phyloP scores from a whole-genome alignment of 306 rosid species.

The Carpinus fangiana region DNA sequence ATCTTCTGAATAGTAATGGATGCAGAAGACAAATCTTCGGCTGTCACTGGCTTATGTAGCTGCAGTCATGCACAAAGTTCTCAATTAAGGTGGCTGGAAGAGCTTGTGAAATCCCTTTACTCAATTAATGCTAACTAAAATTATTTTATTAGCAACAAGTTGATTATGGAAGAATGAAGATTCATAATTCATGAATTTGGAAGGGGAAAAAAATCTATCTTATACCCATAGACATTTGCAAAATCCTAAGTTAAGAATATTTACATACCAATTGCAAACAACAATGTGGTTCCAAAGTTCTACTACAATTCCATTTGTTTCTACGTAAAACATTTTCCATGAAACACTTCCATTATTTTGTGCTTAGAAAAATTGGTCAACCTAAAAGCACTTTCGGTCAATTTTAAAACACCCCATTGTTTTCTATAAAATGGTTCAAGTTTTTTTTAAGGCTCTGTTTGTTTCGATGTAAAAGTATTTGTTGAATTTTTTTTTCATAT shows the following conservation, averaged over 20 bases:
- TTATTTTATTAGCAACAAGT: neutral
- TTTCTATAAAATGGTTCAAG: too few species aligned
- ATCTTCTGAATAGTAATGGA: slow-evolving; percentile 48
- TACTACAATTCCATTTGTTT: too few species aligned
- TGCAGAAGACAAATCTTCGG: slow-evolving; percentile 72
- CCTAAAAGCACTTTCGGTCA: too few species aligned
- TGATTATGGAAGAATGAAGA: neutral
- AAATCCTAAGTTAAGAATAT: neutral
- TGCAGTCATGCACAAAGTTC: slow-evolving; percentile 40
- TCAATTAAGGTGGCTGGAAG: neutral
- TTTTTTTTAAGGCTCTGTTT: too few species aligned
- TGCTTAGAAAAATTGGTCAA: too few species aligned
- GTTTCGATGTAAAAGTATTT: too few species aligned
- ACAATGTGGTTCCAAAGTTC: too few species aligned
- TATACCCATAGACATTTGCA: neutral
- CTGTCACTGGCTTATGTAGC: slow-evolving; percentile 77
- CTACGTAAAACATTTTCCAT: too few species aligned
- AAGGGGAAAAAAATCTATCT: neutral
- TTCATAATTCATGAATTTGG: neutral
- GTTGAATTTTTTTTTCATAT: too few species aligned
- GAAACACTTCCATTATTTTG: too few species aligned
- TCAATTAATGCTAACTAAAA: neutral
- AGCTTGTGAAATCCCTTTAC: neutral
- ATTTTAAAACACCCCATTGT: too few species aligned
- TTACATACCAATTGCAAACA: neutral